These are phyloP conservation scores for Trypanosoma rangeli DNA, from an alignment of 208 protist species.

Conservation along the genomic window DNA sequence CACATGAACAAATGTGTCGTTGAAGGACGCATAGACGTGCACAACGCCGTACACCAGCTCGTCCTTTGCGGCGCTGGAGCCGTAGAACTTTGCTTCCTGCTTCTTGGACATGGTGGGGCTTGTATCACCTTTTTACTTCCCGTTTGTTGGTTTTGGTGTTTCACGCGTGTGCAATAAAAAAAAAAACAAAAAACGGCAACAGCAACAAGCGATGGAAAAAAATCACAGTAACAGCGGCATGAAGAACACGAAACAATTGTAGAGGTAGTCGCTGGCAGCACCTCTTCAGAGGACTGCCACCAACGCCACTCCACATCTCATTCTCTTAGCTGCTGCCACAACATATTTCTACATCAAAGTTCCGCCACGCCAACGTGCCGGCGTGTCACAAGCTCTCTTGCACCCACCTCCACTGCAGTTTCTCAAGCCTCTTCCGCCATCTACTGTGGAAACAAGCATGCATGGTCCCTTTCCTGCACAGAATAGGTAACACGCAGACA, in stretches of 20 bases:
- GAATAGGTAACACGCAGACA: not conserved
- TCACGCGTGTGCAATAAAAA: not conserved
- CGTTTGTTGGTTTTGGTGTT: not conserved
- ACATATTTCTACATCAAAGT: not conserved
- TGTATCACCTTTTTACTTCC: not conserved
- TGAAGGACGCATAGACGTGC: conserved; percentile 99
- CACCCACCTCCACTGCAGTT: not conserved
- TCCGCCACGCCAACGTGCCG: not conserved
- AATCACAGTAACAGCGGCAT: no score
- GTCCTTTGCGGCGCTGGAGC: conserved; percentile 87
- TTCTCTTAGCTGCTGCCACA: no score
- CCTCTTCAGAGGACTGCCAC: no score
- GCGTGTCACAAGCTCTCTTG: not conserved
- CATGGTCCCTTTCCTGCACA: not conserved
- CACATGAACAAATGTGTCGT: conserved; percentile 99
- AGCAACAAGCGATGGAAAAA: not conserved
- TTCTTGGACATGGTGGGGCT: conserved; percentile 82
- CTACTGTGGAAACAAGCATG: not conserved
- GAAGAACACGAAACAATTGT: not conserved
- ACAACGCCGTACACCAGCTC: conserved; percentile 97
- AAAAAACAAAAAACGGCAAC: not conserved
- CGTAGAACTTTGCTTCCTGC: conserved; percentile 91
- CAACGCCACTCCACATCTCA: no score
- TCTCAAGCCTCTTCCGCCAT: not conserved
- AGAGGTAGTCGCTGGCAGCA: not conserved